Conservation (phyloP, 257 asterid genomes). For the Eustoma russellianum region DNA sequence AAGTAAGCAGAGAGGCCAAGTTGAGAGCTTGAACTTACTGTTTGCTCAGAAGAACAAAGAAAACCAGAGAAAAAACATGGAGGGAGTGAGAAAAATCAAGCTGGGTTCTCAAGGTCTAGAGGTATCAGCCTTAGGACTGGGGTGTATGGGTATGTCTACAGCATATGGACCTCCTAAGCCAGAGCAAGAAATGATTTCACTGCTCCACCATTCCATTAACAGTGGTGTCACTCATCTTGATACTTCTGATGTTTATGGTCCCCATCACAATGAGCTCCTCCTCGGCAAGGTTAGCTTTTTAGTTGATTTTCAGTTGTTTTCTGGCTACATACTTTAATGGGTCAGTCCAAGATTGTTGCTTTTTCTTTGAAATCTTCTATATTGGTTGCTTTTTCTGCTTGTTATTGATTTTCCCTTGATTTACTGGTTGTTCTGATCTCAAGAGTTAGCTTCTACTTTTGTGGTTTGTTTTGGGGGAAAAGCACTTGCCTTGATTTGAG, state of each 20-base stretch:
- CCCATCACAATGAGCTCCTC: constrained; percentile 8
- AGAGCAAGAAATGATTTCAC: constrained; percentile 6
- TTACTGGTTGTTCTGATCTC: not conserved
- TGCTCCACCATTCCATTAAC: constrained; percentile 7
- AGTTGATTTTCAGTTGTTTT: not conserved
- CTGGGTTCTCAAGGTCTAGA: constrained; percentile 10
- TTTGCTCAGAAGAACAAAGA: not conserved
- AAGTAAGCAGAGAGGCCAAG: not conserved
- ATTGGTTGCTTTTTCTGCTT: not conserved
- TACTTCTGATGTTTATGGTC: constrained; percentile 11
- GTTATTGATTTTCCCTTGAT: not conserved
- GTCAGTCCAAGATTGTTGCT: not conserved
- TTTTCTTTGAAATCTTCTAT: not conserved
- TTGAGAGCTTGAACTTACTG: not conserved
- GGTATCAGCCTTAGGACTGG: constrained; percentile 9
- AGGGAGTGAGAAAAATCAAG: constrained; percentile 3
- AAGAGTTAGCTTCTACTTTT: not conserved
- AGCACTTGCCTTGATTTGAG: not conserved
- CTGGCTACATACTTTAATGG: not conserved
- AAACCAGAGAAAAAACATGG: not conserved
- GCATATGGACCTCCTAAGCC: constrained; percentile 11
- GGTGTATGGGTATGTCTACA: constrained; percentile 9
- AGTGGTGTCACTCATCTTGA: constrained; percentile 10
- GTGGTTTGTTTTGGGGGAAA: not conserved
- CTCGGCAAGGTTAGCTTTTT: constrained; percentile 4